These are phyloP conservation scores for Stenocarpella maydis DNA, from an alignment of 2,329 filamentous ascomycete genomes.

Conservation along the genomic window DNA sequence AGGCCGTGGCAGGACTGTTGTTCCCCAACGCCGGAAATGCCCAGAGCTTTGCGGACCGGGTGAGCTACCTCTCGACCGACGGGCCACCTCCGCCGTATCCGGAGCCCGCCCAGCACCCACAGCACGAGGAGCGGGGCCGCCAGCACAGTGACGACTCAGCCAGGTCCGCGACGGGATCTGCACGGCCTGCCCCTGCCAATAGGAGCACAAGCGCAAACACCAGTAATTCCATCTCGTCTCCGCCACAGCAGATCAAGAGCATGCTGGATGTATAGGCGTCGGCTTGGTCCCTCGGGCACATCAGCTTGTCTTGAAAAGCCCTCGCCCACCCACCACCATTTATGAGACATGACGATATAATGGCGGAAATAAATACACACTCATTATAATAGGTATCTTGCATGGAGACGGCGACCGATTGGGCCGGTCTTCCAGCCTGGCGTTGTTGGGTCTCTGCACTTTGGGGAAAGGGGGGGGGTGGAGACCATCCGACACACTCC, in stretches of 20 bases:
- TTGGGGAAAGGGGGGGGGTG: too few relatives aligned
- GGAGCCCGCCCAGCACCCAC: constrained; percentile 37
- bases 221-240: constrained; percentile 54
- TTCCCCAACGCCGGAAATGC: constrained; percentile 53
- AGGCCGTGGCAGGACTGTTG: constrained; percentile 54
- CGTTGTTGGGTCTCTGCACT: neutral
- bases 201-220: constrained; percentile 57
- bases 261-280: constrained; percentile 63
- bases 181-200: constrained; percentile 44
- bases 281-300: too few relatives aligned
- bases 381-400: constrained; percentile 15
- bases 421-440: neutral
- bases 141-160: constrained; percentile 35
- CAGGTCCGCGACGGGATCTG: constrained; percentile 25
- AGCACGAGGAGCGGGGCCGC: constrained; percentile 38
- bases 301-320: neutral
- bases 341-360: constrained; percentile 10
- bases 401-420: constrained; percentile 2
- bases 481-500: neutral
- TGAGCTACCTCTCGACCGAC: constrained; percentile 52
- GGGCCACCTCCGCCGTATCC: constrained; percentile 54
- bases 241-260: constrained; percentile 63
- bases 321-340: neutral
- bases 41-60: constrained; percentile 45
- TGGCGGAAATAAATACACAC: neutral